Conservation (phyloP, 768 basidiomycete species). For the Auriscalpium vulgare region DNA sequence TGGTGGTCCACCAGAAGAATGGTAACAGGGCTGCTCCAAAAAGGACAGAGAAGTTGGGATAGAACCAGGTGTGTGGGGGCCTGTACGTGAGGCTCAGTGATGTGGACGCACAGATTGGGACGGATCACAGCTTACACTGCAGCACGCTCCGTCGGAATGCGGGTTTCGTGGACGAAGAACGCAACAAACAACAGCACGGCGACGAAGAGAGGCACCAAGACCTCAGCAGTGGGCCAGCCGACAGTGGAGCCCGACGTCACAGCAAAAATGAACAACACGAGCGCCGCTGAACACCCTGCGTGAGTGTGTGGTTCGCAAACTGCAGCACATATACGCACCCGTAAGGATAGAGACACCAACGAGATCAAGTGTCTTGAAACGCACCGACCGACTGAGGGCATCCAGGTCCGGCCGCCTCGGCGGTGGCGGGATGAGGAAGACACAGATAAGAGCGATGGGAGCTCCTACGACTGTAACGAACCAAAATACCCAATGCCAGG, state of each 20-base stretch:
- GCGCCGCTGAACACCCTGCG: slow-evolving; percentile 15
- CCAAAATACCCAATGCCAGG: slow-evolving; percentile 40
- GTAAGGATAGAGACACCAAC: slow-evolving; percentile 29
- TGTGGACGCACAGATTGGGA: background rate
- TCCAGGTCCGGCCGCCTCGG: slow-evolving; percentile 4
- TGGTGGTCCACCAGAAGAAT: slow-evolving; percentile 32
- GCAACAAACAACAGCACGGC: slow-evolving; percentile 28
- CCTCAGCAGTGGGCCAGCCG: slow-evolving; percentile 32
- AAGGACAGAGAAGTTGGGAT: slow-evolving; percentile 31
- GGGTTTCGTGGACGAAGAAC: slow-evolving; percentile 36
- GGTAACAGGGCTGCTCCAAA: slow-evolving; percentile 29
- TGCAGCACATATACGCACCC: slow-evolving; percentile 9
- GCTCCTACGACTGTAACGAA: slow-evolving; percentile 33
- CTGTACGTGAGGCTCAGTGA: slow-evolving; percentile 5
- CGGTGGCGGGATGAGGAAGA: slow-evolving; percentile 25
- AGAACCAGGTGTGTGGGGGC: slow-evolving; percentile 30
- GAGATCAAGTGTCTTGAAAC: slow-evolving; percentile 26
- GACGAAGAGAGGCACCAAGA: slow-evolving; percentile 37
- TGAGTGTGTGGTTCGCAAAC: background rate
- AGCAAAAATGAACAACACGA: slow-evolving; percentile 28
- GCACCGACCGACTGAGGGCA: background rate
- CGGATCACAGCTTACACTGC: slow-evolving; percentile 18
- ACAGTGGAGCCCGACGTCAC: slow-evolving; percentile 33
- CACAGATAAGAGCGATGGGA: slow-evolving; percentile 21
- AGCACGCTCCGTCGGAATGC: slow-evolving; percentile 27